A percentile compares a stretch with the other conserved stretches of the same genome.
phyloP scores from a whole-genome alignment of 179 eudicot species.

The Silene noctiflora region DNA sequence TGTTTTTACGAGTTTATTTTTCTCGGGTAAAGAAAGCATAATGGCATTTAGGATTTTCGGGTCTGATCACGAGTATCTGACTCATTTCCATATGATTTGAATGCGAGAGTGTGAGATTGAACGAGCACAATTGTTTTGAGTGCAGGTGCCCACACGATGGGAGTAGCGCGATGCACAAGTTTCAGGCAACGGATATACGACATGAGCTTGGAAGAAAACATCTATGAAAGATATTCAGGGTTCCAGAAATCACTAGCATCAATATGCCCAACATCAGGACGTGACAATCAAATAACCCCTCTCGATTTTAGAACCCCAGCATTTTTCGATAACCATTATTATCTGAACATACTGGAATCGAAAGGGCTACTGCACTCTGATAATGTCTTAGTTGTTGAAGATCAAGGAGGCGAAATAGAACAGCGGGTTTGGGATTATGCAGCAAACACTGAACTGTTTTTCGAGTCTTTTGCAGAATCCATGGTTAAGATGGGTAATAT shows the following conservation, averaged over 20 bases:
- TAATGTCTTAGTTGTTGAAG: conserved; percentile 55
- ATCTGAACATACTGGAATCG: conserved; percentile 41
- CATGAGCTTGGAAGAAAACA: conserved; percentile 29
- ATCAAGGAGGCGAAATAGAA: conserved; percentile 39
- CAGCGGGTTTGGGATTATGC: conserved; percentile 59
- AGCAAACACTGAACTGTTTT: conserved; percentile 35
- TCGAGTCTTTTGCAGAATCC: conserved; percentile 47
- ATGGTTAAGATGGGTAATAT: conserved; percentile 74
- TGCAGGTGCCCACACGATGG: conserved; percentile 69
- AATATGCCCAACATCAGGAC: conserved; percentile 56
- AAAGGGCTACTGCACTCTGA: conserved; percentile 57
- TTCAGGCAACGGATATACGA: conserved; percentile 60
- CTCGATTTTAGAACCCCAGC: conserved; percentile 54
- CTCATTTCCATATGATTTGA: background rate
- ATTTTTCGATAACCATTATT: conserved; percentile 57
- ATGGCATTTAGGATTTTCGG: no score
- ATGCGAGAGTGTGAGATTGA: background rate
- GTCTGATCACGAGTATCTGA: no score
- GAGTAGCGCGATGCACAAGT: conserved; percentile 59
- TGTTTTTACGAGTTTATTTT: background rate
- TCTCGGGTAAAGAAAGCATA: no score
- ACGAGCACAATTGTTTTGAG: background rate
- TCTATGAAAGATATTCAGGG: conserved; percentile 25
- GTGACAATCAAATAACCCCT: conserved; percentile 40
- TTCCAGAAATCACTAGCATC: conserved; percentile 36